Evolutionary conservation across 805 yeast species (phyloP).

Genomic region (Hanseniaspora mollemarum): DNA sequence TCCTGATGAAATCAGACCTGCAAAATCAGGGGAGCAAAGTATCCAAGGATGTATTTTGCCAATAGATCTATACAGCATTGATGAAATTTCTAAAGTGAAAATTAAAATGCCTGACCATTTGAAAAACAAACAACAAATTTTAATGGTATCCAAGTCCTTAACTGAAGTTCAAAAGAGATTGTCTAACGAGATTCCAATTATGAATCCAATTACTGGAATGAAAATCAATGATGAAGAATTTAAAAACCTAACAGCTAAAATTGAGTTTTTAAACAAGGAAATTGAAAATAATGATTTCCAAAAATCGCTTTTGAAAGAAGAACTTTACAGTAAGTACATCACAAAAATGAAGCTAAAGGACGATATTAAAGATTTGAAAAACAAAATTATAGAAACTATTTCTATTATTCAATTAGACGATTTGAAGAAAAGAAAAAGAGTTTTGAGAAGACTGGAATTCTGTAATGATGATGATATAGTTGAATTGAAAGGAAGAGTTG

Average conservation of each 20-base stretch:
- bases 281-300: conserved; percentile 57
- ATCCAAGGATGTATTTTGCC: conserved; percentile 66
- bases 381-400: conserved; percentile 68
- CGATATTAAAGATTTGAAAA: conserved; percentile 48
- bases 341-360: conserved; percentile 50
- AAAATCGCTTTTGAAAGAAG: conserved; percentile 48
- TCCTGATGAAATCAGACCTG: conserved; percentile 83
- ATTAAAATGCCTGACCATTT: conserved; percentile 68
- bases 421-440: conserved; percentile 83
- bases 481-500: conserved; percentile 93
- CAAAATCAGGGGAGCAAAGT: conserved; percentile 56
- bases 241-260: conserved; percentile 55
- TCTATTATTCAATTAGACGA: conserved; percentile 91
- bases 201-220: conserved; percentile 90
- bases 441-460: conserved; percentile 81
- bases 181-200: conserved; percentile 80
- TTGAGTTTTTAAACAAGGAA: conserved; percentile 71
- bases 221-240: conserved; percentile 78
- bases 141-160: conserved; percentile 56
- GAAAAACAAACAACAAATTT: conserved; percentile 48
- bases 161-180: conserved; percentile 71
- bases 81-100: conserved; percentile 66
- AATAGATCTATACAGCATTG: conserved; percentile 66
- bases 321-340: conserved; percentile 53
- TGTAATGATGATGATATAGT: conserved; percentile 79